Base-by-base conservation (phyloP, 495 filamentous ascomycete species). In the Aspergillus diversus region DNA sequence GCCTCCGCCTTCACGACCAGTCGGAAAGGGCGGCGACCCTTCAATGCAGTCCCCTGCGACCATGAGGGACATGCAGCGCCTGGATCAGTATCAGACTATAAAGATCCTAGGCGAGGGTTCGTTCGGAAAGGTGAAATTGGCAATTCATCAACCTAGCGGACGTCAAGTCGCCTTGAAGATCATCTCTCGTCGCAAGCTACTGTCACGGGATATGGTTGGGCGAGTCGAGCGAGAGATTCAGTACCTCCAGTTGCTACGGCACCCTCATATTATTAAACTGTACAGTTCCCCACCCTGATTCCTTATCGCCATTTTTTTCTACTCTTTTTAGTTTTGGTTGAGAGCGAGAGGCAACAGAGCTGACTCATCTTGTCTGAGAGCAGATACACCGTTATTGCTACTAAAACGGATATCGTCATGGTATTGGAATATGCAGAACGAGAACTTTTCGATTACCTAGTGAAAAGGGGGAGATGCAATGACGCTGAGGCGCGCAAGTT, bases 251-350 rank as follows among this genome's bases (percentile, higher is more conserved):
- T 79, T 99, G 63, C 84, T 99, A 42, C 85, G 95, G 60, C 95
- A 99, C 77, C 95, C 95, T 52, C 95, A 99, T 76, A 99, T 99
- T 75, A 99, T 99, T 78, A 99, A 99, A 77, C 83, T 99, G 92
- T 97, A 83, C 71, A 87, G 77, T 60, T 39, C 42, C 9, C 58
- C 17, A 33, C 46, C 31, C 35, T 12, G 27, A 33, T 35, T 34
- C 51, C 34, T 17, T 11, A 51, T 56, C 56, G 39, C 42, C 5
- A 16, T 32, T 35, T 31, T 16, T 27, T 33, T 31, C 37, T 34
- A 47, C 33, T 15, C 35, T 16, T 42, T 50, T 57, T 15, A 5
- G 8, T 47, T 12, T 11, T 52, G 5, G 1, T 48, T 5, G 31
- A 27, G 32, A 33, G 11, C 49, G 2, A 48, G 9, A 34, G 47